phyloP scores from a whole-genome alignment of 345 rosid genomes.

The Erodium maritimum region DNA sequence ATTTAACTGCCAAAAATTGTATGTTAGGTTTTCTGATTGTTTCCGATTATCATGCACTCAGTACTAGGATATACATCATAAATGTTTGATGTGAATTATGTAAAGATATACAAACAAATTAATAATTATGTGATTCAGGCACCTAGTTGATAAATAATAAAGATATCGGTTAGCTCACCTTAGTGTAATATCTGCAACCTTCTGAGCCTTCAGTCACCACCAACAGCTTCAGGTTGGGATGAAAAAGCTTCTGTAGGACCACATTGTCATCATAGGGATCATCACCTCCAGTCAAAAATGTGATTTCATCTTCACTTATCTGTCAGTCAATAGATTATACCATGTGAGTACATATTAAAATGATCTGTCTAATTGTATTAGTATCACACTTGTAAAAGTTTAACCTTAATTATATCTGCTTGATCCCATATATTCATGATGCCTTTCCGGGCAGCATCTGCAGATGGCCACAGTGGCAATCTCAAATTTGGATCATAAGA shows the following conservation, averaged over 20 bases:
- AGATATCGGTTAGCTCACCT: conserved; percentile 25
- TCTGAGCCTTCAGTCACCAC: conserved; percentile 80
- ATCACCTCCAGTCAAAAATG: conserved; percentile 56
- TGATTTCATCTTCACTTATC: conserved; percentile 92
- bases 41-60: not conserved
- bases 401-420: conserved; percentile 89
- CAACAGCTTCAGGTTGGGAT: conserved; percentile 75
- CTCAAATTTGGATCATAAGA: conserved; percentile 96
- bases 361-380: not conserved
- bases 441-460: conserved; percentile 67
- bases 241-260: conserved; percentile 58
- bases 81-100: too few relatives aligned
- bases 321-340: conserved; percentile 10
- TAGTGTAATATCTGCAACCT: conserved; percentile 91
- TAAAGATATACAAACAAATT: not conserved
- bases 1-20: not conserved
- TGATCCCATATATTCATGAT: conserved; percentile 84
- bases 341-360: not conserved
- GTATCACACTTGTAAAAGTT: not conserved
- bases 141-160: too few relatives aligned
- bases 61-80: too few relatives aligned
- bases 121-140: too few relatives aligned
- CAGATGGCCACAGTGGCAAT: conserved; percentile 83
- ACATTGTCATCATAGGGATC: conserved; percentile 55
- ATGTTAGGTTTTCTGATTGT: too few relatives aligned